These are phyloP conservation scores for Capsicum rhomboideum DNA, from an alignment of 257 asterid genomes.

Conservation along the genomic window DNA sequence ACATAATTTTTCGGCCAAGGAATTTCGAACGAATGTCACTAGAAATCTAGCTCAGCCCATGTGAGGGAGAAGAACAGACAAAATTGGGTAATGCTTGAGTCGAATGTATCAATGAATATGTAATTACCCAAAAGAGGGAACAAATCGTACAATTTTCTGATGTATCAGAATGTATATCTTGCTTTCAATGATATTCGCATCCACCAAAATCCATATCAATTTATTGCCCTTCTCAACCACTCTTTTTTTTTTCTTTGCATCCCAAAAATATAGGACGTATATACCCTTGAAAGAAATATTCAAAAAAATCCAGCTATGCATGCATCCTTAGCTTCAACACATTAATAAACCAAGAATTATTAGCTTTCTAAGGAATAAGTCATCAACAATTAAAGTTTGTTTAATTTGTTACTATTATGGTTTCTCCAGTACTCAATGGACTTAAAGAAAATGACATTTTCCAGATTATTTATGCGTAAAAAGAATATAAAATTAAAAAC, in stretches of 20 bases:
- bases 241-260: neutral
- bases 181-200: constrained; percentile 1
- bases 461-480: too few relatives aligned
- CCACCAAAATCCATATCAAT: neutral
- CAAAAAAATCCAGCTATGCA: neutral
- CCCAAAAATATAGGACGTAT: neutral
- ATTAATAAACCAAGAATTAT: neutral
- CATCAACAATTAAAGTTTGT: too few relatives aligned
- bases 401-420: too few relatives aligned
- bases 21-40: too few relatives aligned
- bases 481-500: too few relatives aligned
- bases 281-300: neutral
- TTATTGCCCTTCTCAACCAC: neutral
- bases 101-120: neutral
- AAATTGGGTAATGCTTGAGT: neutral
- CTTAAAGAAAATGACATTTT: too few relatives aligned
- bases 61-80: neutral
- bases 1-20: too few relatives aligned
- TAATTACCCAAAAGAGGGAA: constrained; percentile 1
- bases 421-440: too few relatives aligned
- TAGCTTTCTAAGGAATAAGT: too few relatives aligned
- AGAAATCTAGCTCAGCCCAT: too few relatives aligned
- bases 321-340: neutral
- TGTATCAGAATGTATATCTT: neutral
- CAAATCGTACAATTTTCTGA: neutral